A percentile compares a stretch with the other conserved stretches of the same genome.
These are phyloP conservation scores for Sphaerostilbella broomeana DNA, from an alignment of 2,329 filamentous ascomycete species.

Conservation along the genomic window DNA sequence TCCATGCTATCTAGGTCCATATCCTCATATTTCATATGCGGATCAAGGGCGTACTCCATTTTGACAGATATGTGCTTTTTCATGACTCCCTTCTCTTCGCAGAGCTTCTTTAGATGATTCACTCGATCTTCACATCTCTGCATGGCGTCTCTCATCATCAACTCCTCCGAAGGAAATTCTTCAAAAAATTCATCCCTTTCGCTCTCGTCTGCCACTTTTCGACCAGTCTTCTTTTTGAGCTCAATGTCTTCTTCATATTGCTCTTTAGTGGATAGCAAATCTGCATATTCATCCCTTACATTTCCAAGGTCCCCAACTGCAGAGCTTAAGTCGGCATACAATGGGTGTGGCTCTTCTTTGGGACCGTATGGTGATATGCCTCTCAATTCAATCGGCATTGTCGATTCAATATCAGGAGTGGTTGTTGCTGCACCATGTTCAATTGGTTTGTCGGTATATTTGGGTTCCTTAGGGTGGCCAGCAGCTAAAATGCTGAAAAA, in stretches of 20 bases:
- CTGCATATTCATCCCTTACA: constrained; percentile 40
- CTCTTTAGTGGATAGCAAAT: constrained; percentile 35
- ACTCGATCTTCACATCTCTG: constrained; percentile 29
- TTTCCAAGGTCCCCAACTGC: constrained; percentile 40
- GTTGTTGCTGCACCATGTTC: constrained; percentile 10
- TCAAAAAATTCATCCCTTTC: constrained; percentile 39
- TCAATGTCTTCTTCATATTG: constrained; percentile 32
- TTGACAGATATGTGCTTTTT: constrained; percentile 34
- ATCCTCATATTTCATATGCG: constrained; percentile 32
- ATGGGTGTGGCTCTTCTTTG: constrained; percentile 39
- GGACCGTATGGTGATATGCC: constrained; percentile 31
- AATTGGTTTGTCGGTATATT: constrained; percentile 2
- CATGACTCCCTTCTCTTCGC: constrained; percentile 36
- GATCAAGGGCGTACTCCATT: constrained; percentile 35
- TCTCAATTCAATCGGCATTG: constrained; percentile 27
- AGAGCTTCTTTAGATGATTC: constrained; percentile 30
- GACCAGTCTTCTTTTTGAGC: constrained; percentile 24
- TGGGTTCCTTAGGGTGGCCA: constrained; percentile 18
- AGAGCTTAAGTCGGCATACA: constrained; percentile 38
- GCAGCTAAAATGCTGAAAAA: constrained; percentile 33
- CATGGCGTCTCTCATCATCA: constrained; percentile 28
- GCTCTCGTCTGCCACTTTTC: constrained; percentile 30
- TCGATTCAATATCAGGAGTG: constrained; percentile 7
- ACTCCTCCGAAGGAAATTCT: constrained; percentile 34
- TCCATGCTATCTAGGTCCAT: constrained; percentile 32